Evolutionary conservation across 768 basidiomycete species (phyloP).

Genomic region (Mycena polygramma): DNA sequence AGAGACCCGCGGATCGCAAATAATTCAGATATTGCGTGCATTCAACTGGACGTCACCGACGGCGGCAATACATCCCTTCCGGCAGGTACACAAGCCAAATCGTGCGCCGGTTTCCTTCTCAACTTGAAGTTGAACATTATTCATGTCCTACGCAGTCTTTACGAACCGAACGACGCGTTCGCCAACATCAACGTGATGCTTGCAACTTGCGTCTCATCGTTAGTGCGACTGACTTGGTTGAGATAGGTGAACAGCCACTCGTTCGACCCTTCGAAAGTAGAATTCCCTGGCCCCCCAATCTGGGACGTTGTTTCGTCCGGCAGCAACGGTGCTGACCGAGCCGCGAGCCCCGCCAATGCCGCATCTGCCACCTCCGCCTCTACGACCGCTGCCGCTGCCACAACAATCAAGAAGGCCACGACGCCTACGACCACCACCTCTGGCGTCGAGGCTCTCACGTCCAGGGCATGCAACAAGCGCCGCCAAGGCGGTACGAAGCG

Average conservation of each 20-base stretch:
- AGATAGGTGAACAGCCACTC: constrained; percentile 26
- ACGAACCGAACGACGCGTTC: constrained; percentile 33
- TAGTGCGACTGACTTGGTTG: neutral
- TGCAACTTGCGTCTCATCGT: neutral
- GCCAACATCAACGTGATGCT: constrained; percentile 36
- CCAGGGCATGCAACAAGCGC: neutral
- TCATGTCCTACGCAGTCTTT: constrained; percentile 26
- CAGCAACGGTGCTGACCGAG: neutral
- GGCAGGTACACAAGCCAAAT: constrained; percentile 35
- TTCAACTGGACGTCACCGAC: constrained; percentile 38
- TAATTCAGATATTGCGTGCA: constrained; percentile 37
- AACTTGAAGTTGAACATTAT: too few relatives aligned
- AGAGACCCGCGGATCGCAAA: too few relatives aligned
- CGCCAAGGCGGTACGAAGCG: constrained; percentile 4
- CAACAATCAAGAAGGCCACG: neutral
- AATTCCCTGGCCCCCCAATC: constrained; percentile 31
- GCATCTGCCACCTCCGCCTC: too few relatives aligned
- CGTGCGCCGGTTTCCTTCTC: constrained; percentile 26
- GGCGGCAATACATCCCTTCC: constrained; percentile 37
- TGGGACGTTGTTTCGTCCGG: constrained; percentile 32
- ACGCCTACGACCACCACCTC: neutral
- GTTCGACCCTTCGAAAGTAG: constrained; percentile 28
- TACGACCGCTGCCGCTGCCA: neutral
- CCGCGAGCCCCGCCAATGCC: neutral
- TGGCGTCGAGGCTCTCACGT: neutral